These are phyloP conservation scores for Sophora flavescens DNA, from an alignment of 306 rosid genomes.

Conservation along the genomic window DNA sequence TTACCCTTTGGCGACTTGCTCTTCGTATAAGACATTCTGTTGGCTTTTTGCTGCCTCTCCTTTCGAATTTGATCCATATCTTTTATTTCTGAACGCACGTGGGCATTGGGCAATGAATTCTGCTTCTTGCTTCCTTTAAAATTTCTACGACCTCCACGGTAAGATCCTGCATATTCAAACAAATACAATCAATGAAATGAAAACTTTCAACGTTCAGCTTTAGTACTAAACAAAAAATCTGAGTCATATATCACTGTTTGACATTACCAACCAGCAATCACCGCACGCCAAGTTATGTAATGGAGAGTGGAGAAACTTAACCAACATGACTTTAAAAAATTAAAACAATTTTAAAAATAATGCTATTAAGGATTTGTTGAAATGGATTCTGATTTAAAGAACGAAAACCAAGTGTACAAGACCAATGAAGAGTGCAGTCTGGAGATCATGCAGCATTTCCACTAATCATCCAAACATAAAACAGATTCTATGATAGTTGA, in stretches of 20 bases:
- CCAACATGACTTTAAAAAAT: neutral
- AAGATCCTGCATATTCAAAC: constrained; percentile 53
- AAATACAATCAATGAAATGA: neutral
- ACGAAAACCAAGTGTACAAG: neutral
- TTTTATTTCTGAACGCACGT: constrained; percentile 83
- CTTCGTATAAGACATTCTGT: constrained; percentile 58
- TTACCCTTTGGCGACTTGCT: constrained; percentile 69
- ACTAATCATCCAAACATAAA: neutral
- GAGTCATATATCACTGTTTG: constrained; percentile 4
- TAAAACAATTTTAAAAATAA: neutral
- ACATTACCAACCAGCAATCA: constrained; percentile 17
- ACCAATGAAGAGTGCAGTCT: constrained; percentile 1
- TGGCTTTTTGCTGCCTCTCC: constrained; percentile 81
- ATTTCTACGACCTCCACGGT: constrained; percentile 50
- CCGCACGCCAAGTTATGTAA: constrained; percentile 12
- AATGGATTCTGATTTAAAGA: neutral
- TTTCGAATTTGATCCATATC: constrained; percentile 84
- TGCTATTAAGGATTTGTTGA: neutral
- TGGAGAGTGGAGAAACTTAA: constrained; percentile 5
- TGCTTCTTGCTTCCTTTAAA: constrained; percentile 61
- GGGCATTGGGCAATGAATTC: constrained; percentile 68
- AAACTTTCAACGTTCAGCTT: constrained; percentile 9
- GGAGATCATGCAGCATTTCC: constrained; percentile 10
- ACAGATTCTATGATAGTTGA: too few species aligned
- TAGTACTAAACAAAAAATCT: neutral